Evolutionary conservation across 169 alveolate species (phyloP), one percentile per base, ranked within the genome.

Genomic region (Cryptosporidium tyzzeri): DNA sequence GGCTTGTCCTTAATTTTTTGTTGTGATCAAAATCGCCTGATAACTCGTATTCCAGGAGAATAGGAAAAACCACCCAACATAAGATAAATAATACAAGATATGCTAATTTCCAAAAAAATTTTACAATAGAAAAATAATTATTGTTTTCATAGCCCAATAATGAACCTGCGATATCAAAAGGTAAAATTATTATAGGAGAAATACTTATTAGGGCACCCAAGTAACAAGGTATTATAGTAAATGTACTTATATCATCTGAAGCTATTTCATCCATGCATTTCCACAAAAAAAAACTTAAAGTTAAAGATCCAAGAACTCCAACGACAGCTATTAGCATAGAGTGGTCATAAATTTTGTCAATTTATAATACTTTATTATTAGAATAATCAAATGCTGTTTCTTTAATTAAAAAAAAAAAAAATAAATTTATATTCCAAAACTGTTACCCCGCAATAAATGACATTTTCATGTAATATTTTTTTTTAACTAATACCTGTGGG

Each of bases 41-140:
- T 21, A 75, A 29, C 61, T 75, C 86, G 31, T 58, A 75, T 39
- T 75, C 86, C 9, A 75, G 29, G n/a, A 61, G 73, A 21, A 75
- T 37, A 39, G 86, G 86, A 44, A 39, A 55, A 61, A 75, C 10
- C 1, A 75, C 33, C 73, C 86, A 75, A 23, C 74, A 75, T 23
- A 75, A 33, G 10, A 61, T 23, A 75, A 75, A 75, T 29, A 61
- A 37, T 12, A 75, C 1, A 18, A 55, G 39, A 44, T 75, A 75
- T 37, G 44, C 51, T 10, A 39, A 18, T 59, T 61, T 65, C 73
- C 73, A 75, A 59, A 71, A 61, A 21, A 33, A n/a, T 37, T 26
- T 55, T 23, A 61, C 53, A 18, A 75, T 16, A 18, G 23, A 59
- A 39, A 55, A 39, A 21, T 26, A 37, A 12, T 55, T 4, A 6